Evolutionary conservation across 257 asterid species (phyloP).

Genomic region (Solanum etuberosum): DNA sequence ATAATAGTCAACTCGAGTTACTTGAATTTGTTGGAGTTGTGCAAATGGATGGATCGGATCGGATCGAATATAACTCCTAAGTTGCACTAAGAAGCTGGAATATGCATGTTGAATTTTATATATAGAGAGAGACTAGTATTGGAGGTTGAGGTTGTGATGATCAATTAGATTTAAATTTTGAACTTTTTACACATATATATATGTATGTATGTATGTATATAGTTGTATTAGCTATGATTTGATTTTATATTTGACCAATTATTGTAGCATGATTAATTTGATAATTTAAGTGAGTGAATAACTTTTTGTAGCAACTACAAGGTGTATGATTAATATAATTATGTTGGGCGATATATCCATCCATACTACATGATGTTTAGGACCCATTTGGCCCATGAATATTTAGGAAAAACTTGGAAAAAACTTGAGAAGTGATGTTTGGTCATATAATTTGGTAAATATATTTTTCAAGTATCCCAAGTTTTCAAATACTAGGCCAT

Average conservation of each 20-base stretch:
- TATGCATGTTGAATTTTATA: not conserved
- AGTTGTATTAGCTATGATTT: not conserved
- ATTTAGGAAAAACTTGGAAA: too few relatives aligned
- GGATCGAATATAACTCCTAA: not conserved
- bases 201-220: not conserved
- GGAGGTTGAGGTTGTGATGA: not conserved
- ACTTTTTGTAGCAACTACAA: not conserved
- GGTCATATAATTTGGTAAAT: too few relatives aligned
- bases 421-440: too few relatives aligned
- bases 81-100: not conserved
- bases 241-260: not conserved
- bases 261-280: too few relatives aligned
- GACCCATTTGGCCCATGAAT: too few relatives aligned
- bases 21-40: not conserved
- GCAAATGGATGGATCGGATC: not conserved
- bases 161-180: not conserved
- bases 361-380: not conserved
- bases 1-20: not conserved
- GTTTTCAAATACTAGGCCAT: too few relatives aligned
- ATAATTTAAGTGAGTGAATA: not conserved
- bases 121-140: not conserved
- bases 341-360: not conserved
- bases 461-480: too few relatives aligned
- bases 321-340: not conserved
- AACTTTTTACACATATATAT: not conserved